Percentiles rank a stretch among this genome's conserved stretches.
Evolutionary conservation across 176 grass and related monocot species (phyloP).

Genomic region (Oryza officinalis): DNA sequence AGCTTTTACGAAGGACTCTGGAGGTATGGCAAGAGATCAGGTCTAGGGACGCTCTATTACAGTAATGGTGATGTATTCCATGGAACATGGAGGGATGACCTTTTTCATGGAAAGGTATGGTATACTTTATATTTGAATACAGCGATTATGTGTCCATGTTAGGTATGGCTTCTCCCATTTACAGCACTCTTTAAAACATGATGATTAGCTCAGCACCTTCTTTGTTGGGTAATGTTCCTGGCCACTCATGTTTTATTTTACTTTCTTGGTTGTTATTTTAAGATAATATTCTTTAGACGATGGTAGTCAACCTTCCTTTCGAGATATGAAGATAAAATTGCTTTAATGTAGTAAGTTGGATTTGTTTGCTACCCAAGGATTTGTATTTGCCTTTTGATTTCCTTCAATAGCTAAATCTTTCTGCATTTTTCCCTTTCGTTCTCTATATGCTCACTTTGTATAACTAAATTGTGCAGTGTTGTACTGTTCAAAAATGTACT

Average conservation of each 20-base stretch:
- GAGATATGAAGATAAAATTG: neutral
- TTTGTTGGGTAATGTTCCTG: neutral
- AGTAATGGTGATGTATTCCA: constrained; percentile 95
- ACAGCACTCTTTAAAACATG: neutral
- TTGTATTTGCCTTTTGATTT: neutral
- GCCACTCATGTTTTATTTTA: neutral
- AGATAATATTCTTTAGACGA: neutral
- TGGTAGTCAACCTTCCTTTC: neutral
- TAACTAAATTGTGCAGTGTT: neutral
- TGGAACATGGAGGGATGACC: constrained; percentile 92
- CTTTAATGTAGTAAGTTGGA: neutral
- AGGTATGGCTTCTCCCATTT: neutral
- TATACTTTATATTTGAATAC: constrained; percentile 9
- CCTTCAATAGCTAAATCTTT: neutral
- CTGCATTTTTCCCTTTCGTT: neutral
- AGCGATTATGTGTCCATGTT: neutral
- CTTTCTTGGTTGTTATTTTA: neutral
- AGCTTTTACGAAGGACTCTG: constrained; percentile 95
- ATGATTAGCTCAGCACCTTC: neutral
- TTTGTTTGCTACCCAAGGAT: neutral
- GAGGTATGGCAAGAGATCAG: constrained; percentile 92
- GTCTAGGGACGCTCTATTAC: constrained; percentile 83
- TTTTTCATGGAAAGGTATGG: constrained; percentile 96
- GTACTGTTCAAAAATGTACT: neutral
- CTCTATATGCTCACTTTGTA: neutral